Base-by-base conservation (phyloP, 192 early-diverging fungal genomes). In the Backusella psychrophila region DNA sequence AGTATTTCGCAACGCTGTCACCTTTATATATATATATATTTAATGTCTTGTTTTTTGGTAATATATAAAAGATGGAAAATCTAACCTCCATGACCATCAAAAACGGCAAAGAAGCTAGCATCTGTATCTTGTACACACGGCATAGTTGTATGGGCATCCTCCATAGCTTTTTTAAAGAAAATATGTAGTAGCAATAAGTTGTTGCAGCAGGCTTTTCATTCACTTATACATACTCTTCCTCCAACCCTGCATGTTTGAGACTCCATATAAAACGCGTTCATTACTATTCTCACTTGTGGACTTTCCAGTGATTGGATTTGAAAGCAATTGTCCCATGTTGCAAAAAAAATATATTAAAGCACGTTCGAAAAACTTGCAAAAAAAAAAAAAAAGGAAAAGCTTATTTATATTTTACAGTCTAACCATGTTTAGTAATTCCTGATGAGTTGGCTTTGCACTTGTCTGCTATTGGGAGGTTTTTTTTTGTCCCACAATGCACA, bases 211-310 rank as follows among this genome's bases (percentile, higher is more conserved):
- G 14, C 42, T 39, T 68, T 33, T 34, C 33, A 39, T 42, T 12
- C 6, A 21, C 39, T 26, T 29, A 15, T 29, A 44, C 69, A 42
- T 90, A 91, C 91, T 94, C 69, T 93, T 90, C 84, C 97, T 88
- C 97, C 97, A 99, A 71, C 97, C 97, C 87, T 99, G 97, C 97
- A 98, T 98, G 59, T 87, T 90, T 38, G 93, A 95, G 36, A 93
- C 94, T 38, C 92, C 94, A 81, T 92, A 98, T 42, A 90, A 81
- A 76, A 95, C 86, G 65, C 95, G 91, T 63, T 94, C 86, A 85
- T 96, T 94, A 42, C 83, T 79, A 35, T 90, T 95, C 11, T 73
- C 38, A 26, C 91, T 88, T 39, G 94, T 93, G 73, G 96, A 92
- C 87, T 97, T 98, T 23, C 95, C 93, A 38, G 87, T 89, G 52